These are phyloP conservation scores for Didymosphaeria variabile DNA, from an alignment of 2,329 filamentous ascomycete species.

Conservation along the genomic window DNA sequence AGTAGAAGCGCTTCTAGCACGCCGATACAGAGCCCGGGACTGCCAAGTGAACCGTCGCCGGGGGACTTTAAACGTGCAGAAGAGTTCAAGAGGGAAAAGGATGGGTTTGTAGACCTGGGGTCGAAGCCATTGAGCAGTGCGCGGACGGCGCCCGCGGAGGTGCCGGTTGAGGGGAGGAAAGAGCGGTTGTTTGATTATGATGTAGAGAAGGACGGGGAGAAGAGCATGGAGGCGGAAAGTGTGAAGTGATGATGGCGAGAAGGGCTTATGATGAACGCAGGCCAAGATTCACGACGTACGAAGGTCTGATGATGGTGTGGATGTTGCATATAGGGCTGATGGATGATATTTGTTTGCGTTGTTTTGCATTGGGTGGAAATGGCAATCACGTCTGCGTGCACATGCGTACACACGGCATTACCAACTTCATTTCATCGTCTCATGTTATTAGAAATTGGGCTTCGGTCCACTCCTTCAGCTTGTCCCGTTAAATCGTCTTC, in stretches of 20 bases:
- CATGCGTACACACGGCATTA: too few species aligned
- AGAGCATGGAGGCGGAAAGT: conserved; percentile 1
- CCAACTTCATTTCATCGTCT: too few species aligned
- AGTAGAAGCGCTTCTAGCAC: conserved; percentile 28
- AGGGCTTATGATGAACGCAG: neutral
- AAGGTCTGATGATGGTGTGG: neutral
- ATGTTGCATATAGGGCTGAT: neutral
- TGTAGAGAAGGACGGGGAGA: conserved; percentile 23
- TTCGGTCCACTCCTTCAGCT: too few species aligned
- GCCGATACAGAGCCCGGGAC: conserved; percentile 30
- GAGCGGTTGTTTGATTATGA: conserved; percentile 30
- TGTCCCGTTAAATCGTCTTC: conserved; percentile 13
- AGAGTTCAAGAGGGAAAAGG: conserved; percentile 36
- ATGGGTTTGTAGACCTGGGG: conserved; percentile 10
- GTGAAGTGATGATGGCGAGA: neutral
- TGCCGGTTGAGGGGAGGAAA: conserved; percentile 18
- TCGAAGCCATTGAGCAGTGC: conserved; percentile 20
- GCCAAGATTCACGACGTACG: neutral
- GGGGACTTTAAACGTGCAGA: conserved; percentile 40
- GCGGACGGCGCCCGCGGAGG: conserved; percentile 21
- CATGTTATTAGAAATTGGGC: too few species aligned
- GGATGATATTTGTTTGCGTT: neutral
- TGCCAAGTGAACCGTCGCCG: conserved; percentile 29
- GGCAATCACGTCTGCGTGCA: neutral
- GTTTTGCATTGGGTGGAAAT: neutral